Evolutionary conservation across 352 stramenopile genomes (phyloP), one percentile per base, ranked within the genome.

Genomic region (Pelagophyceae sp.): DNA sequence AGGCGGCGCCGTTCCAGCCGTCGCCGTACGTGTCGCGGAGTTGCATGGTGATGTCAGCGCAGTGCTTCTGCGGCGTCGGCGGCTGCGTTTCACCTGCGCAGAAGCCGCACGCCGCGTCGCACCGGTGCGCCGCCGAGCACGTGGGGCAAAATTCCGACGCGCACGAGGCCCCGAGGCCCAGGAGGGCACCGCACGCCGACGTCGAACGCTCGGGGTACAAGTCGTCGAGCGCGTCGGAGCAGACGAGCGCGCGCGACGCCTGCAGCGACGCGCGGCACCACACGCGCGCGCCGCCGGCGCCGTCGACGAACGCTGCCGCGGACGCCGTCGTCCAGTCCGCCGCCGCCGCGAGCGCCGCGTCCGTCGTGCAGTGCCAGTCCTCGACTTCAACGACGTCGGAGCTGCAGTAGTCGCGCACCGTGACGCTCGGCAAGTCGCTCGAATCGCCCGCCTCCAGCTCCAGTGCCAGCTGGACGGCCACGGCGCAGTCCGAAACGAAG

Each of bases 1-100:
- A 63, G 15, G 20, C 6, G 54, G 54, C 54, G 54, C 29, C 61
- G 61, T 71, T 71, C 61, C 61, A 71, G 61, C 61, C 61, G 61
- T 71, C 61, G 31, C 61, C 61, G 31, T 40, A 71, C 19, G 29
- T 20, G 61, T 71, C 61, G 31, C 27, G 15, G 6, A 71, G 17
- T 2, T 38, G n/a, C 3, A 71, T 1, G 31, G 1, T 27, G 19
- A 71, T 1, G 61, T 71, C 33, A 31, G 29, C 1, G 61, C 61
- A 71, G 5, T 27, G 5, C 33, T 15, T 15, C 29, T 27, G 11
- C 5, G 61, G 1, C 61, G 61, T 71, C 29, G 61, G 61, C 29
- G 61, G 61, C 11, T n/a, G 20, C 54, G 54, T 63, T 27, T 15
- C 54, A 2, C 54, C 54, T 25, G 29, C 61, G 61, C 61, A 71